Base-by-base conservation (phyloP, 805 yeast genomes). In the Pichia insulana region DNA sequence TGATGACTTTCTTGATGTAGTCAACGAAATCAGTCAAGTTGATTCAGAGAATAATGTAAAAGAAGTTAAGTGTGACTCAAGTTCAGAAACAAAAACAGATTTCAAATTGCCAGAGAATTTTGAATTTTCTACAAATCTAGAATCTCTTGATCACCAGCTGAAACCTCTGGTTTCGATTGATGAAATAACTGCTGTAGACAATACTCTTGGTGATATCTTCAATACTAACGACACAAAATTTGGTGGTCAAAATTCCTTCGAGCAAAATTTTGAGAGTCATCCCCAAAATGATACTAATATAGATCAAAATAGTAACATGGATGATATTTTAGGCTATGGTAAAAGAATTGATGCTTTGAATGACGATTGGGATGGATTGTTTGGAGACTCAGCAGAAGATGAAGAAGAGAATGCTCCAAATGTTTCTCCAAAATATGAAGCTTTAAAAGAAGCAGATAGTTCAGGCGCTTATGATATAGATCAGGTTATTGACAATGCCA, bases 301-400 rank as follows among this genome's bases (percentile, higher is more conserved):
- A 28, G 26, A 37, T 12, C 39, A 30, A 9, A 27, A 17, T 16
- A 40, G 34, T 13, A 25, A 26, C 22, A 25, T 30, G 9, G 30
- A 26, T 10, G 39, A 37, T 25, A 36, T 39, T 7, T 34, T 20
- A 4, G n/a, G 30, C 11, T 36, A 34, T n/a, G 48, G 45, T 31
- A 39, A 32, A 26, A 33, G 33, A 7, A 28, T 25, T 8, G 42
- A 37, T 4, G 33, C 34, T 13, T 34, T 41, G 20, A 53, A 52
- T 7, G 58, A 50, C 9, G 56, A 58, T 36, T 58, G 63, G 59
- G 57, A 51, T 34, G 63, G 57, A 10, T 47, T 57, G 7, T 58
- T 57, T 44, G 64, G 60, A 4, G 46, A 44, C 32, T 43, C 46
- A 7, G 41, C 17, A n/a, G 39, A 37, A 11, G 53, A 41, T 22